phyloP scores from a whole-genome alignment of 495 filamentous ascomycete genomes.

The Hypoxylon rickii region DNA sequence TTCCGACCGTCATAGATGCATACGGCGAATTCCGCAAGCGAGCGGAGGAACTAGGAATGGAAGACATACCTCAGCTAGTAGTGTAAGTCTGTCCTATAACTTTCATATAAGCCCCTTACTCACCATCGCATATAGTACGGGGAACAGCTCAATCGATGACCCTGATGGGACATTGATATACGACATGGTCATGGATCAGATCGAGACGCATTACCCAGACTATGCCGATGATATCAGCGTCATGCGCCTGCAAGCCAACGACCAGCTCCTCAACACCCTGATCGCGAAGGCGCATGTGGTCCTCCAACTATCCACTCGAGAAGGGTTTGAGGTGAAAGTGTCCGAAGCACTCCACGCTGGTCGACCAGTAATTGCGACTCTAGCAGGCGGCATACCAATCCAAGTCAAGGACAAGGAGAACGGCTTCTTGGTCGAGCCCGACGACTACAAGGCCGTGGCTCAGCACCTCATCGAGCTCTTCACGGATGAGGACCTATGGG shows the following conservation, averaged over 20 bases:
- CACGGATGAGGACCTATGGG: constrained; percentile 65
- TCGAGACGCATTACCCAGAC: constrained; percentile 61
- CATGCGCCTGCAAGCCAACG: constrained; percentile 76
- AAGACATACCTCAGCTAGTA: constrained; percentile 70
- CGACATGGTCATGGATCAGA: constrained; percentile 67
- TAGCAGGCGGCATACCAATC: constrained; percentile 80
- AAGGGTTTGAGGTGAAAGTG: constrained; percentile 91
- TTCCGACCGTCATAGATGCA: constrained; percentile 76
- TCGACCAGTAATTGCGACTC: constrained; percentile 78
- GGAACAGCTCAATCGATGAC: constrained; percentile 85
- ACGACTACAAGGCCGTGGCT: constrained; percentile 75
- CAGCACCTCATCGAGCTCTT: constrained; percentile 70
- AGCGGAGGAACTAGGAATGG: constrained; percentile 50
- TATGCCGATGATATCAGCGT: constrained; percentile 65
- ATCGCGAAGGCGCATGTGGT: constrained; percentile 73
- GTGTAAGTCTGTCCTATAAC: constrained; percentile 46
- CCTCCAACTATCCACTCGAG: constrained; percentile 79
- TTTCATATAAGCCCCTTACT: not conserved
- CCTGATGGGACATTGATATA: constrained; percentile 78
- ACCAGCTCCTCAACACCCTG: constrained; percentile 83
- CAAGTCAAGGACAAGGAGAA: constrained; percentile 76
- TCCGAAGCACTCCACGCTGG: constrained; percentile 87
- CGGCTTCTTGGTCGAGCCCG: constrained; percentile 76
- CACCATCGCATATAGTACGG: constrained; percentile 42
- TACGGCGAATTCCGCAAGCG: constrained; percentile 74